Evolutionary conservation across 495 filamentous ascomycete genomes (phyloP).

Genomic region (Neurospora sp.): DNA sequence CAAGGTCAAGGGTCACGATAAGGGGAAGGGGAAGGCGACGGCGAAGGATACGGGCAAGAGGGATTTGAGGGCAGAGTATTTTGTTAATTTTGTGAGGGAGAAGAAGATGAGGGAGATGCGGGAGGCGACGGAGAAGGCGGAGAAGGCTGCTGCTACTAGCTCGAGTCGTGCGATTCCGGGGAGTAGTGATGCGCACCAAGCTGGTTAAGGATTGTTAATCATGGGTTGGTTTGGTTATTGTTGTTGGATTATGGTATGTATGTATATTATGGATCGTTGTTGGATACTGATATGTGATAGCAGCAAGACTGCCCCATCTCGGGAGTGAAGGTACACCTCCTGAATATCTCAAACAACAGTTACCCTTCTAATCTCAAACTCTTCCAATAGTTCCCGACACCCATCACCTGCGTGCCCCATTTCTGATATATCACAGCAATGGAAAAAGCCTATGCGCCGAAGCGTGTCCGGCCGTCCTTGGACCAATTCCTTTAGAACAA

Average conservation of each 20-base stretch:
- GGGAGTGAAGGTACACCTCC: not conserved
- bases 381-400: not conserved
- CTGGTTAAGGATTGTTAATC: not conserved
- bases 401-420: not conserved
- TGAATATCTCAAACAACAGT: not conserved
- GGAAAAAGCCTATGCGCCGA: not conserved
- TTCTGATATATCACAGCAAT: not conserved
- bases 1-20: not conserved
- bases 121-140: not conserved
- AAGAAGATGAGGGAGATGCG: not conserved
- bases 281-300: not conserved
- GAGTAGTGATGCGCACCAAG: not conserved
- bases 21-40: not conserved
- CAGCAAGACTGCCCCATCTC: not conserved
- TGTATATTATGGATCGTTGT: not conserved
- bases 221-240: not conserved
- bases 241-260: not conserved
- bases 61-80: not conserved
- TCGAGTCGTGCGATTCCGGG: not conserved
- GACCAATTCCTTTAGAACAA: not conserved
- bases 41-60: not conserved
- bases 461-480: not conserved
- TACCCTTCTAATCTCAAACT: not conserved
- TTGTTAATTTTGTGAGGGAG: not conserved
- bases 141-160: not conserved